Percentiles rank a stretch among this genome's conserved stretches.
Conservation (phyloP, 2,329 filamentous ascomycete species). For the Fusarium guadeloupense region DNA sequence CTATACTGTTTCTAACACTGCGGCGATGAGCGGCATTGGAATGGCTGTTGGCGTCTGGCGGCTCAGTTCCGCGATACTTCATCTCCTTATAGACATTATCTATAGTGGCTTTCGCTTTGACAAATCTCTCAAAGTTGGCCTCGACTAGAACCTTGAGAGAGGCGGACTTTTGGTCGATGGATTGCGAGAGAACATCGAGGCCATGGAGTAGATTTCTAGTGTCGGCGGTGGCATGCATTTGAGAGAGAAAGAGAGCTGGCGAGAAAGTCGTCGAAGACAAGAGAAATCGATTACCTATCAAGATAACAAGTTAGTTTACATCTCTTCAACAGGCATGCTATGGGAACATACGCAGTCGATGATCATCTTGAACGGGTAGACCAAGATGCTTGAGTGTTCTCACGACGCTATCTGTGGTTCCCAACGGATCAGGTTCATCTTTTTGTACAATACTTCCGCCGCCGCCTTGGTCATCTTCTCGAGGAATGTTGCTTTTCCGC, state of each 20-base stretch:
- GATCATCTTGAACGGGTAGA: conserved; percentile 84
- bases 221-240: conserved; percentile 87
- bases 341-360: conserved; percentile 70
- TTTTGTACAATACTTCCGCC: conserved; percentile 83
- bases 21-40: conserved; percentile 74
- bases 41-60: conserved; percentile 59
- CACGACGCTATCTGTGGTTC: conserved; percentile 87
- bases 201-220: conserved; percentile 83
- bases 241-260: conserved; percentile 88
- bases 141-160: conserved; percentile 96
- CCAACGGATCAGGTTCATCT: conserved; percentile 92
- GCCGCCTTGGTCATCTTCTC: conserved; percentile 72
- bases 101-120: conserved; percentile 95
- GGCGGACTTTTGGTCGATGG: conserved; percentile 97
- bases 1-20: conserved; percentile 67
- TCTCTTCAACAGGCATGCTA: conserved; percentile 11
- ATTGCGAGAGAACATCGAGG: conserved; percentile 84
- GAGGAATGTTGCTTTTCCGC: conserved; percentile 71
- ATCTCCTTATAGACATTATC: conserved; percentile 99
- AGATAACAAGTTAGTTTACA: conserved; percentile 28
- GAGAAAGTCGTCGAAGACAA: conserved; percentile 96
- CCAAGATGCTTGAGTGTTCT: conserved; percentile 79
- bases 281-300: conserved; percentile 85
- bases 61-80: conserved; percentile 75
- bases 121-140: conserved; percentile 98